Evolutionary conservation across 139 green algal genomes (phyloP).

Genomic region (Trebouxia sp.): DNA sequence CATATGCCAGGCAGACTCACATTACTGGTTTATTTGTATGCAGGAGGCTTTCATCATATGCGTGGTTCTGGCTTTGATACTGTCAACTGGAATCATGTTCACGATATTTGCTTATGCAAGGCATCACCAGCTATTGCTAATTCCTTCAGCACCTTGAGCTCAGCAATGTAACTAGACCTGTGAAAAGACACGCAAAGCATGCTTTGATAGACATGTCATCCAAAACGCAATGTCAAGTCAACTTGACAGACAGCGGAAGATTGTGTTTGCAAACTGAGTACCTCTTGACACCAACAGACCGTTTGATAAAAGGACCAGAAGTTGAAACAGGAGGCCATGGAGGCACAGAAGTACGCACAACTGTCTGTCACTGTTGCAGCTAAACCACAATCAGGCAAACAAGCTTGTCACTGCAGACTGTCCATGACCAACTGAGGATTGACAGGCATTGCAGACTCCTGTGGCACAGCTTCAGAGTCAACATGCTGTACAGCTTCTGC

Average conservation of each 20-base stretch:
- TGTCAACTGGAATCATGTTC: neutral
- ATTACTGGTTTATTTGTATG: neutral
- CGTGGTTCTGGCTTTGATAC: neutral
- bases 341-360: too few relatives aligned
- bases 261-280: too few relatives aligned
- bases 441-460: neutral
- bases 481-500: neutral
- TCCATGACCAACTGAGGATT: neutral
- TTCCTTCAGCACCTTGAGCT: constrained; percentile 17
- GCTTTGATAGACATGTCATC: too few relatives aligned
- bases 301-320: too few relatives aligned
- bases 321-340: too few relatives aligned
- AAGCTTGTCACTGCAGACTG: neutral
- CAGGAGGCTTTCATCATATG: constrained; percentile 13
- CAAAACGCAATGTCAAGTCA: neutral
- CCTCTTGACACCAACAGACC: neutral
- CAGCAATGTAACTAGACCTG: too few relatives aligned
- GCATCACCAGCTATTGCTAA: neutral
- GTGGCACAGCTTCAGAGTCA: neutral
- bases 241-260: too few relatives aligned
- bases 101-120: constrained; percentile 4
- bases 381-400: neutral
- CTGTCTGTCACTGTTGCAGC: too few relatives aligned
- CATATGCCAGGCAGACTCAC: too few relatives aligned
- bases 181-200: too few relatives aligned